These are phyloP conservation scores for Suaeda aralocaspica DNA, from an alignment of 148 eudicot species.

Conservation along the genomic window DNA sequence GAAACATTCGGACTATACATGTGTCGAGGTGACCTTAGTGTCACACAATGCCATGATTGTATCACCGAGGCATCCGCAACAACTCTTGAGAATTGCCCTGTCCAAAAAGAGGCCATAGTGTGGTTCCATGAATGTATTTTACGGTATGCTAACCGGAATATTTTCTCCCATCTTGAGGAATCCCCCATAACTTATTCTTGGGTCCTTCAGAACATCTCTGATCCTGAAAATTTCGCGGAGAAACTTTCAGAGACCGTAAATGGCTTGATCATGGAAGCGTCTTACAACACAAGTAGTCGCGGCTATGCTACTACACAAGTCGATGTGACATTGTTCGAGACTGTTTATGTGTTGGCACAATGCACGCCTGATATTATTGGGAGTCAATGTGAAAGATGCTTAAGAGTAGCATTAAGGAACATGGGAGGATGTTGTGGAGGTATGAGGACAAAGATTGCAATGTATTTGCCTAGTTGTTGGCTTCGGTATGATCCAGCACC, in stretches of 20 bases:
- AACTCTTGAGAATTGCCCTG: neutral
- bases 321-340: neutral
- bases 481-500: conserved; percentile 7
- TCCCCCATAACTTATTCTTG: fast-evolving
- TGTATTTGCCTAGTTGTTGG: conserved; percentile 22
- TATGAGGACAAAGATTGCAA: neutral
- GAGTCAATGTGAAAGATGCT: conserved; percentile 5
- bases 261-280: neutral
- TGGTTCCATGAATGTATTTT: conserved; percentile 20
- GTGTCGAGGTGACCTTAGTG: conserved; percentile 21
- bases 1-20: conserved; percentile 4
- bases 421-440: conserved; percentile 19
- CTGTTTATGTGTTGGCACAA: conserved; percentile 12
- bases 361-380: conserved; percentile 23
- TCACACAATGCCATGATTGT: conserved; percentile 20
- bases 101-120: neutral
- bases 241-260: neutral
- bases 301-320: conserved; percentile 10
- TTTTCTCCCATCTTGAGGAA: conserved; percentile 5
- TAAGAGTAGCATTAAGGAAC: neutral
- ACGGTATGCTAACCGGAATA: conserved; percentile 18
- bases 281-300: too few species aligned
- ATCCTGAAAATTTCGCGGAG: neutral
- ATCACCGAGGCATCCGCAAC: neutral
- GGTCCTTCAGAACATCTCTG: neutral